Evolutionary conservation across 805 yeast species (phyloP).

Genomic region (Priceomyces castillae): DNA sequence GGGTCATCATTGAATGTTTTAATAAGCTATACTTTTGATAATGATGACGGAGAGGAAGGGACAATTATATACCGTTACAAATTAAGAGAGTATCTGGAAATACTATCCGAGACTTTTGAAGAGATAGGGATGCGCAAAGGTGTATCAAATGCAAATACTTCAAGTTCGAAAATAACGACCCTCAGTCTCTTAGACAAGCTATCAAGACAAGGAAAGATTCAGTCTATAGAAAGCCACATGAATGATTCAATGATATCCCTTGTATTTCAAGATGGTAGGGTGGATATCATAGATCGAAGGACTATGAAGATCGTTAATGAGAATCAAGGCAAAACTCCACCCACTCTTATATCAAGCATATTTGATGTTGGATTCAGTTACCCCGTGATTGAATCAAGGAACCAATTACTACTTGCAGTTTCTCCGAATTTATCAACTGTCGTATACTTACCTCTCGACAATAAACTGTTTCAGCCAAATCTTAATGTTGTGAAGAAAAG

Average conservation of each 20-base stretch:
- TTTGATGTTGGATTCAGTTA: constrained; percentile 56
- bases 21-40: constrained; percentile 32
- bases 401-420: constrained; percentile 36
- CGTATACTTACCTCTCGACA: constrained; percentile 22
- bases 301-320: constrained; percentile 22
- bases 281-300: constrained; percentile 45
- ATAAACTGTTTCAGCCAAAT: constrained; percentile 12
- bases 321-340: constrained; percentile 12
- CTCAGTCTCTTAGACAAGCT: constrained; percentile 29
- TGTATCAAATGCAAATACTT: constrained; percentile 1
- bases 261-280: constrained; percentile 40
- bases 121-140: constrained; percentile 28
- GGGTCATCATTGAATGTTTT: constrained; percentile 47
- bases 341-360: constrained; percentile 38
- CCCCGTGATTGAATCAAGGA: constrained; percentile 20
- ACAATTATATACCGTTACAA: constrained; percentile 29
- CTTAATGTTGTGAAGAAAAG: constrained; percentile 21
- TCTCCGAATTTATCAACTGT: constrained; percentile 53
- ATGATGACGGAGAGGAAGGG: constrained; percentile 12
- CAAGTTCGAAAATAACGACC: constrained; percentile 3
- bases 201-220: constrained; percentile 22
- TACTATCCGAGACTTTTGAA: constrained; percentile 28
- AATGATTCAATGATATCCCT: constrained; percentile 42
- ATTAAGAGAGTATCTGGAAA: constrained; percentile 18
- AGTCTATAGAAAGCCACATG: constrained; percentile 31